Evolutionary conservation across 1,139 yeast species (phyloP), one percentile per base, ranked within the genome.

Genomic region (Taphrina sp.): DNA sequence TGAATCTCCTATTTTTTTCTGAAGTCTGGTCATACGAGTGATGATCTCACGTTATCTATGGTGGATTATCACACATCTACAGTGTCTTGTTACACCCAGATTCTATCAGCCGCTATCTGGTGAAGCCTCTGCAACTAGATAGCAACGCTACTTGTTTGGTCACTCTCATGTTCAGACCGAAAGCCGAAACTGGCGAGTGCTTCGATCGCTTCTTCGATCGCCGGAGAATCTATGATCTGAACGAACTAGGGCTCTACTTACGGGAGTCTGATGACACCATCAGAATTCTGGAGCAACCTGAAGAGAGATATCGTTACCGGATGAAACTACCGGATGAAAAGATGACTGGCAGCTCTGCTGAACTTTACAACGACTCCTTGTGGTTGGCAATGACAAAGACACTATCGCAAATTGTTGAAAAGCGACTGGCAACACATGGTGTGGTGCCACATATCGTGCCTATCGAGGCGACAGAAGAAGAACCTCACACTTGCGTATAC

Each of bases 121-220:
- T n/a, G n/a, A n/a, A n/a, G n/a, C n/a, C n/a, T n/a, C n/a, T n/a
- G n/a, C n/a, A n/a, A n/a, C n/a, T n/a, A n/a, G n/a, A n/a, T n/a
- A n/a, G n/a, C n/a, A n/a, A n/a, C n/a, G n/a, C n/a, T n/a, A n/a
- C n/a, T n/a, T n/a, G n/a, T n/a, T n/a, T n/a, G n/a, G n/a, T n/a
- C n/a, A n/a, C n/a, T n/a, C n/a, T n/a, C n/a, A 26, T 26, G 31
- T 26, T 26, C 12, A 7, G 31, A 26, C 31, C 31, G 7, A 26
- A 12, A 26, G 31, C 31, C 12, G 12, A 7, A 7, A 26, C 7
- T 7, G 31, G 31, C 7, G n/a, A n/a, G n/a, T n/a, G n/a, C n/a
- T n/a, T n/a, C n/a, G n/a, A n/a, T n/a, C n/a, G n/a, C n/a, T 28
- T 23, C 23, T 47, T 47, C 22, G 45, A 36, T 17, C 53, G 37